phyloP scores from a whole-genome alignment of 495 filamentous ascomycete genomes.

The Podospora fimiseda region DNA sequence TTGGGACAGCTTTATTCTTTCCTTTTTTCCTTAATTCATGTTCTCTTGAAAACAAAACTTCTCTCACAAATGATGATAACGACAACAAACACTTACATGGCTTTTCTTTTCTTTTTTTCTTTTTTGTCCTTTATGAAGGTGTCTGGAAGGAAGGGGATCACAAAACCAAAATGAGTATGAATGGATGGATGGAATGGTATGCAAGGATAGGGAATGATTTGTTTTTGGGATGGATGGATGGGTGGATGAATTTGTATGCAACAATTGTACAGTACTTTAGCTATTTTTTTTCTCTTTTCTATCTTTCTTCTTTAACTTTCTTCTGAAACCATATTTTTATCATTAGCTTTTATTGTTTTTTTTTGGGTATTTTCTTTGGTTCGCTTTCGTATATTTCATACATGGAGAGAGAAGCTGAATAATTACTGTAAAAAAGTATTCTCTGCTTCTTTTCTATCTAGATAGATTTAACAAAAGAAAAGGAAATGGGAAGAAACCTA shows the following conservation, averaged over 20 bases:
- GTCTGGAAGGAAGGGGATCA: neutral
- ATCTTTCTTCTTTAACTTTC: neutral
- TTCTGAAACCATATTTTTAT: neutral
- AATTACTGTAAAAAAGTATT: no score
- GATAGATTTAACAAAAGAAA: neutral
- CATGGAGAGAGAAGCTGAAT: no score
- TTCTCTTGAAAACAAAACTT: no score
- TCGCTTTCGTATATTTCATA: no score
- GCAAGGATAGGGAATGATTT: neutral
- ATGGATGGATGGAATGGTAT: neutral
- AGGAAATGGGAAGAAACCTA: neutral
- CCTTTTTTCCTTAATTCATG: no score
- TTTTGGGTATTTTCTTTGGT: neutral
- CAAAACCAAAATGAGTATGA: neutral
- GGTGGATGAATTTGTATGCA: neutral
- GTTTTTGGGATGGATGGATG: neutral
- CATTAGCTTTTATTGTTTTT: neutral
- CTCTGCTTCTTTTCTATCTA: no score
- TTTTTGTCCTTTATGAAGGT: neutral
- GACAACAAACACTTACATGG: no score
- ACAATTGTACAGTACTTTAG: neutral
- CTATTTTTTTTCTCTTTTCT: constrained; percentile 1
- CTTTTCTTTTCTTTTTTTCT: no score
- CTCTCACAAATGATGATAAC: no score
- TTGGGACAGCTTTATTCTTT: no score